These are phyloP conservation scores for Apiospora aurea DNA, from an alignment of 2,329 filamentous ascomycete genomes.

Conservation along the genomic window DNA sequence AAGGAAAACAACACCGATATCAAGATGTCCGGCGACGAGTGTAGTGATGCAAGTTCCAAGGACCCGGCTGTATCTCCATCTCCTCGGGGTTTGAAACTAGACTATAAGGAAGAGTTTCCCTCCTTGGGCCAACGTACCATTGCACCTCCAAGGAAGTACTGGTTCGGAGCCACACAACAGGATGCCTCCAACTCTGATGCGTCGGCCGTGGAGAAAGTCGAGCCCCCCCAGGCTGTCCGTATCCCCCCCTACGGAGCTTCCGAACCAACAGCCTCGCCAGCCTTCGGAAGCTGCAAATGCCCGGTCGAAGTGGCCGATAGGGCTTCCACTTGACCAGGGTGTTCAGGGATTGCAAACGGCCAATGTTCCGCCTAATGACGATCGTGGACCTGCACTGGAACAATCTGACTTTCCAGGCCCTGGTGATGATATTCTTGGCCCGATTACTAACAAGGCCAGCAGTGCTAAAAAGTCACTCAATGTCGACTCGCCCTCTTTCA, in stretches of 20 bases:
- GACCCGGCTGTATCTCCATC: not conserved
- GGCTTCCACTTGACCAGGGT: not conserved
- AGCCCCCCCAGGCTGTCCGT: not conserved
- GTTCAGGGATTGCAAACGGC: not conserved
- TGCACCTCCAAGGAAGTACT: not conserved
- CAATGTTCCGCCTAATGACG: not conserved
- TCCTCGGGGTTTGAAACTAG: not conserved
- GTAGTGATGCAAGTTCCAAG: not conserved
- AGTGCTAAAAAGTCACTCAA: conserved; percentile 81
- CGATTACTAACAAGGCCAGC: conserved; percentile 39
- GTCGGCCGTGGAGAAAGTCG: not conserved
- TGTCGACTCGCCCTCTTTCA: conserved; percentile 96
- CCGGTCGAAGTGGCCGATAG: not conserved
- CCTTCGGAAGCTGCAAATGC: not conserved
- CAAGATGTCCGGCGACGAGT: not conserved
- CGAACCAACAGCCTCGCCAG: not conserved
- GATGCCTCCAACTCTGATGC: not conserved
- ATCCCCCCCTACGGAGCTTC: not conserved
- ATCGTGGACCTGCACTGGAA: not conserved
- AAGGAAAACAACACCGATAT: not conserved
- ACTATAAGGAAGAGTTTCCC: not conserved
- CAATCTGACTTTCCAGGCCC: not conserved
- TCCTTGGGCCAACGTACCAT: not conserved
- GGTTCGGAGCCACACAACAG: not conserved
- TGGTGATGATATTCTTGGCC: not conserved